Conservation (phyloP, 768 basidiomycete species). For the Phanerochaete sordida region DNA sequence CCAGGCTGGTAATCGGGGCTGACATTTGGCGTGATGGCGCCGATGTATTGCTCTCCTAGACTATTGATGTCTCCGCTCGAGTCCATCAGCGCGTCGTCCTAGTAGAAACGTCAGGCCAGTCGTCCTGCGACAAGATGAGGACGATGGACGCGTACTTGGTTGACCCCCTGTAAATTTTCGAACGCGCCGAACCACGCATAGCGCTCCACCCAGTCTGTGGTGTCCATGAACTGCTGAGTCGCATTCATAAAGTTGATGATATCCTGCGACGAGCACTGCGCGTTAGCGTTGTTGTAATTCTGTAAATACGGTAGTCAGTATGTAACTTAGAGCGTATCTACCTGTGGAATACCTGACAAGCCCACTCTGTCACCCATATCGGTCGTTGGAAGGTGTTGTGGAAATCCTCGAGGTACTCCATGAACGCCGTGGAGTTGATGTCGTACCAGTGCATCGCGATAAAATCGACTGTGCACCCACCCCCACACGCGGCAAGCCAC, state of each 20-base stretch:
- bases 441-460: slow-evolving; percentile 60
- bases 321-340: too few species aligned
- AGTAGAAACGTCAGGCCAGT: not conserved
- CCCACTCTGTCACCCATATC: slow-evolving; percentile 63
- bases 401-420: slow-evolving; percentile 46
- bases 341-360: slow-evolving; percentile 34
- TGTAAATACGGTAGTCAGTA: slow-evolving; percentile 13
- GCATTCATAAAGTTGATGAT: slow-evolving; percentile 45
- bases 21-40: slow-evolving; percentile 18
- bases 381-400: slow-evolving; percentile 48
- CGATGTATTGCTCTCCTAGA: slow-evolving; percentile 50
- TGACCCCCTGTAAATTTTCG: slow-evolving; percentile 45
- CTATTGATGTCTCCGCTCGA: slow-evolving; percentile 38
- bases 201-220: slow-evolving; percentile 48
- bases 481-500: slow-evolving; percentile 46
- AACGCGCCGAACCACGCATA: slow-evolving; percentile 63
- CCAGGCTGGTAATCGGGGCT: slow-evolving; percentile 19
- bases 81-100: slow-evolving; percentile 45
- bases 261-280: slow-evolving; percentile 45
- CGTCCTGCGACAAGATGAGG: not conserved
- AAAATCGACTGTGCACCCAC: slow-evolving; percentile 53
- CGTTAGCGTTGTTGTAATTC: slow-evolving; percentile 35
- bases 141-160: slow-evolving; percentile 22
- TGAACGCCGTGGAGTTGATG: slow-evolving; percentile 49
- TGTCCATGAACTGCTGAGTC: slow-evolving; percentile 54